phyloP scores from a whole-genome alignment of 768 basidiomycete species.

The Termitomyces eurrhizus region DNA sequence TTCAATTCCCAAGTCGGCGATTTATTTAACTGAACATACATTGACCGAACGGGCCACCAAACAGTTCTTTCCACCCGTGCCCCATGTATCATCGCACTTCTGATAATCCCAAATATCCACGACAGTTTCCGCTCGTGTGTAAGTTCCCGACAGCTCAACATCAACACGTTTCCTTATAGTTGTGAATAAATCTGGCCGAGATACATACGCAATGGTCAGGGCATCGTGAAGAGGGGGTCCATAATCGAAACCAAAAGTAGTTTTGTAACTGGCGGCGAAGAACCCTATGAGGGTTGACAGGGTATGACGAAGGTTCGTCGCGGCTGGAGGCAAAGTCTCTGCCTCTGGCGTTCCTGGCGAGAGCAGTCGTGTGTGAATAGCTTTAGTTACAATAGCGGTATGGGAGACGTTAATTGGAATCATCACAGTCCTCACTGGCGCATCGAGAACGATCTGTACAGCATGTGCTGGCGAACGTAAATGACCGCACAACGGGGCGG shows the following conservation, averaged over 20 bases:
- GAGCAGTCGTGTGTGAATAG: constrained; percentile 52
- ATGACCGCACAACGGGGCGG: not conserved
- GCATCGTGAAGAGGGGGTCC: constrained; percentile 90
- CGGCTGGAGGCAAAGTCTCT: constrained; percentile 27
- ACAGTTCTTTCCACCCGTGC: constrained; percentile 70
- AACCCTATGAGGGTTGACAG: constrained; percentile 71
- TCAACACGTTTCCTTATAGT: constrained; percentile 72
- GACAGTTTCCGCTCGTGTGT: constrained; percentile 73
- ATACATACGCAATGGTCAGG: constrained; percentile 74
- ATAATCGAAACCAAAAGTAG: constrained; percentile 75
- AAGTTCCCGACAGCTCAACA: constrained; percentile 66
- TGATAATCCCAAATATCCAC: constrained; percentile 73
- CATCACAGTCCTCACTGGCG: constrained; percentile 67
- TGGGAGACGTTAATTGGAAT: constrained; percentile 89
- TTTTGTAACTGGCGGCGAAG: constrained; percentile 70
- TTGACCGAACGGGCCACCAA: constrained; percentile 63
- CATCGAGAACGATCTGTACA: constrained; percentile 74
- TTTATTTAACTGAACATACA: constrained; percentile 35
- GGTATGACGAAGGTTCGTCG: constrained; percentile 58
- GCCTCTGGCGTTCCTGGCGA: constrained; percentile 22
- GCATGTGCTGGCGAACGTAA: constrained; percentile 57
- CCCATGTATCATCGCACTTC: constrained; percentile 66
- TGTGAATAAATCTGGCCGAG: constrained; percentile 62
- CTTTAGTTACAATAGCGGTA: constrained; percentile 66
- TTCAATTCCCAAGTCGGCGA: not conserved